Evolutionary conservation across 495 filamentous ascomycete species (phyloP).

Genomic region (Hypoxylon fragiforme): DNA sequence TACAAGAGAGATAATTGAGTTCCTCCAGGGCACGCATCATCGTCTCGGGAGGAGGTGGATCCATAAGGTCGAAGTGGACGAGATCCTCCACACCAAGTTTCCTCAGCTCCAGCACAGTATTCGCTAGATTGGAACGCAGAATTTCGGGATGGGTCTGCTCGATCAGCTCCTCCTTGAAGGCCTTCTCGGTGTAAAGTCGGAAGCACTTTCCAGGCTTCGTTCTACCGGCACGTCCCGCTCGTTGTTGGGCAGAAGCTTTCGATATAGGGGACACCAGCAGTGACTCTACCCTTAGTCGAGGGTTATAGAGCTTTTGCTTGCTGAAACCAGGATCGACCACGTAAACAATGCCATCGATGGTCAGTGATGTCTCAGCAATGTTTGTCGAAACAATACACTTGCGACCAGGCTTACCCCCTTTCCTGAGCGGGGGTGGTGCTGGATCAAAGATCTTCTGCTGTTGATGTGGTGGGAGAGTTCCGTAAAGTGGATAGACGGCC

Average conservation of each 20-base stretch:
- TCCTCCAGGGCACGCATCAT: conserved; percentile 98
- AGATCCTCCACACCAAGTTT: conserved; percentile 95
- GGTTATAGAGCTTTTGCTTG: conserved; percentile 99
- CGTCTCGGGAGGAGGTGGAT: conserved; percentile 96
- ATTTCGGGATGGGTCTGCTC: conserved; percentile 97
- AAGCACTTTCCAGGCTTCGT: conserved; percentile 97
- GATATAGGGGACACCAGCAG: conserved; percentile 95
- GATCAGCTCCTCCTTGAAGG: conserved; percentile 98
- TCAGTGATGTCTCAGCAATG: conserved; percentile 96
- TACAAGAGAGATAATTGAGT: conserved; percentile 93
- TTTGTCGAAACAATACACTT: conserved; percentile 97
- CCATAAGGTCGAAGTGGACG: conserved; percentile 98
- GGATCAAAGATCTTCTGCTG: conserved; percentile 95
- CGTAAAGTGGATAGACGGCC: conserved; percentile 91
- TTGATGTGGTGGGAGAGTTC: conserved; percentile 85
- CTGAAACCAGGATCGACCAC: conserved; percentile 98
- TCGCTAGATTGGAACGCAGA: conserved; percentile 88
- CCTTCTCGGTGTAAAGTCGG: conserved; percentile 91
- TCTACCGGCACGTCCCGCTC: conserved; percentile 98
- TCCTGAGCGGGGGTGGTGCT: conserved; percentile 70
- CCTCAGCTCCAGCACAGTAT: conserved; percentile 94
- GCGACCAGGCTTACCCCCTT: conserved; percentile 83
- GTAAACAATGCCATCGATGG: conserved; percentile 98
- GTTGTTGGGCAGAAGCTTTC: conserved; percentile 96
- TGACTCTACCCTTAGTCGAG: conserved; percentile 93